These are phyloP conservation scores for Saccharomycopsis sp. DNA, from an alignment of 805 yeast genomes.

Conservation along the genomic window DNA sequence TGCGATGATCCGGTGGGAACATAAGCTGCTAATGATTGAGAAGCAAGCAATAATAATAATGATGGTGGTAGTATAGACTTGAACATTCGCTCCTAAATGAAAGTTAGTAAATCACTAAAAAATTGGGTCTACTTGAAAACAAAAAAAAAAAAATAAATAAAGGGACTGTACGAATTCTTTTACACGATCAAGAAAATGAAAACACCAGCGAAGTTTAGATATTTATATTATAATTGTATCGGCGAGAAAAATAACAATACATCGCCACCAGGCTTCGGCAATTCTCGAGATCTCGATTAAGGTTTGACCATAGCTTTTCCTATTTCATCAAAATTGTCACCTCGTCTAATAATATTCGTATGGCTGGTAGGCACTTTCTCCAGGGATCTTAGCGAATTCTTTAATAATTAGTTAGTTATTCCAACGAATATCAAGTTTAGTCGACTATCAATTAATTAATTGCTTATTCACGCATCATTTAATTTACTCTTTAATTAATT, in stretches of 20 bases:
- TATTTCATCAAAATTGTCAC: too few species aligned
- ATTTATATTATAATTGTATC: neutral
- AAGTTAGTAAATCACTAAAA: too few species aligned
- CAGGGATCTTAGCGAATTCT: neutral
- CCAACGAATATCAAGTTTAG: neutral
- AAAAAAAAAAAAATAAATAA: neutral
- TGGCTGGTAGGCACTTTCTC: too few species aligned
- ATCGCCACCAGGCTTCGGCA: too few species aligned
- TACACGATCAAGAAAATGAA: neutral
- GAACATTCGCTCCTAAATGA: too few species aligned
- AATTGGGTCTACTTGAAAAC: too few species aligned
- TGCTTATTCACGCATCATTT: neutral
- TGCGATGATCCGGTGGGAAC: slow-evolving; percentile 49
- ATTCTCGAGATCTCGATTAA: too few species aligned
- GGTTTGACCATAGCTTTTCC: too few species aligned
- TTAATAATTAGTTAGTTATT: neutral
- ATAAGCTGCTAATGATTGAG: slow-evolving; percentile 51
- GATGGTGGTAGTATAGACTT: too few species aligned
- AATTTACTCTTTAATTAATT: neutral
- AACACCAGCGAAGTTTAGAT: neutral
- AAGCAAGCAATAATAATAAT: slow-evolving; percentile 26
- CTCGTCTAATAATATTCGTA: too few species aligned
- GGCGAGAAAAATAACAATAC: too few species aligned
- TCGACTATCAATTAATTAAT: neutral
- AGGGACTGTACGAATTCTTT: neutral